A percentile compares a stretch with the other conserved stretches of the same genome.
Conservation (phyloP, 23 red algal species). For the Gracilariopsis chorda region DNA sequence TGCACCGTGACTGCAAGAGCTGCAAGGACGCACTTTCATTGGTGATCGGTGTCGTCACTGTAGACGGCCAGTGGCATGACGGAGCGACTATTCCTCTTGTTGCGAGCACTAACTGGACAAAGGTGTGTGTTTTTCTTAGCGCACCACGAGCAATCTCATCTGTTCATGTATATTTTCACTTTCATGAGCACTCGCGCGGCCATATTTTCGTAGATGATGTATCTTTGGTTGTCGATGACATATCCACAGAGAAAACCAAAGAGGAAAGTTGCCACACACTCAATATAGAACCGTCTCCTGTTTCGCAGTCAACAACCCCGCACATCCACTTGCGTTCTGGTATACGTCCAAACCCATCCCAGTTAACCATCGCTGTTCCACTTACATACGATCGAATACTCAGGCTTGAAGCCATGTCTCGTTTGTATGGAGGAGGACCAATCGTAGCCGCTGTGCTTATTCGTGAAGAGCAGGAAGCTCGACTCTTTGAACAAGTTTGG, state of each 20-base stretch:
- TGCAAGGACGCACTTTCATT: not conserved
- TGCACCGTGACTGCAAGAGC: not conserved
- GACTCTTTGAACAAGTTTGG: conserved; percentile 35
- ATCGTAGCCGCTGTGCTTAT: conserved; percentile 62
- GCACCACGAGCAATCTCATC: not conserved
- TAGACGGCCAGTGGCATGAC: conserved; percentile 16
- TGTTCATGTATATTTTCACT: conserved; percentile 36
- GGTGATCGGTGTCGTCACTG: not conserved
- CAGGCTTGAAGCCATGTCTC: conserved; percentile 54
- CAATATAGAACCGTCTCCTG: not conserved
- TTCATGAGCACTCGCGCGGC: not conserved
- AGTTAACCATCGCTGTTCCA: conserved; percentile 67
- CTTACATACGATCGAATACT: conserved; percentile 67
- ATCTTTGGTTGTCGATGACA: not conserved
- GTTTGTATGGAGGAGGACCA: conserved; percentile 49
- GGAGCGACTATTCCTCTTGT: not conserved
- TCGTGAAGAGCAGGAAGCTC: not conserved
- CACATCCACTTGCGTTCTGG: not conserved
- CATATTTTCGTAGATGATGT: conserved; percentile 32
- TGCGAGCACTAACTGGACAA: conserved; percentile 2
- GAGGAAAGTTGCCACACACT: not conserved
- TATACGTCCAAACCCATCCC: conserved; percentile 8
- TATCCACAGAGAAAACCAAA: not conserved
- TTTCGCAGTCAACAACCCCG: not conserved
- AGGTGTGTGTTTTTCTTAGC: not conserved